These are phyloP conservation scores for Teratosphaeria destructans DNA, from an alignment of 2,329 filamentous ascomycete genomes.

Conservation along the genomic window DNA sequence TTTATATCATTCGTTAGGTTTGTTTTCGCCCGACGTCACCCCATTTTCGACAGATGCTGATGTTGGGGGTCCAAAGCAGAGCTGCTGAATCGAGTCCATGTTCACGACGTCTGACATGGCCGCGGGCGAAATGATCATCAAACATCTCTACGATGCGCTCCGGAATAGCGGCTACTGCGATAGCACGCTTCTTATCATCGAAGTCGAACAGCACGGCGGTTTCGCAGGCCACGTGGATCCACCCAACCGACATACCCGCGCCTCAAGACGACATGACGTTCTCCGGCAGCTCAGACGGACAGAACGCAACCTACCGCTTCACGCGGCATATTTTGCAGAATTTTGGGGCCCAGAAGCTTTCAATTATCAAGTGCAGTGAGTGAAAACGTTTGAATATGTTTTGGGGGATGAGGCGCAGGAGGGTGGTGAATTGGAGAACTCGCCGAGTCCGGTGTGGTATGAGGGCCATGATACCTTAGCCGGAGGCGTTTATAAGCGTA, in stretches of 20 bases:
- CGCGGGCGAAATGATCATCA: conserved; percentile 30
- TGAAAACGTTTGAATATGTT: conserved; percentile 31
- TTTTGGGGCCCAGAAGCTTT: conserved; percentile 30
- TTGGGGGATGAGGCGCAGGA: conserved; percentile 24
- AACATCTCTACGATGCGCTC: conserved; percentile 34
- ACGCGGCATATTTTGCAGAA: conserved; percentile 33
- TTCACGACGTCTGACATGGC: conserved; percentile 31
- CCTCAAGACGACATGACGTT: conserved; percentile 23
- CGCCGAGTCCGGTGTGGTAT: conserved; percentile 24
- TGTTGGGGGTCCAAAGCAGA: neutral
- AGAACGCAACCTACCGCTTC: conserved; percentile 29
- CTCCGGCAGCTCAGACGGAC: conserved; percentile 23
- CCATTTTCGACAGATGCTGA: conserved; percentile 10
- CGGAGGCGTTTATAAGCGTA: conserved; percentile 2
- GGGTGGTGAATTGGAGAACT: conserved; percentile 8
- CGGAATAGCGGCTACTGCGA: conserved; percentile 32
- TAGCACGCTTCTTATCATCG: conserved; percentile 28
- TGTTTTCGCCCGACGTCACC: neutral
- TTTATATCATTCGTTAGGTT: conserved; percentile 19
- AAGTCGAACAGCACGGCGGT: conserved; percentile 33
- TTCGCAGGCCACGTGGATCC: conserved; percentile 32
- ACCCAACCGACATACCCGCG: conserved; percentile 25
- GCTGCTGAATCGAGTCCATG: conserved; percentile 21
- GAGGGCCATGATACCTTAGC: conserved; percentile 4
- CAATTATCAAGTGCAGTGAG: conserved; percentile 34